Evolutionary conservation across 371 early-diverging fungal genomes (phyloP).

Genomic region (Mortierella sp.): DNA sequence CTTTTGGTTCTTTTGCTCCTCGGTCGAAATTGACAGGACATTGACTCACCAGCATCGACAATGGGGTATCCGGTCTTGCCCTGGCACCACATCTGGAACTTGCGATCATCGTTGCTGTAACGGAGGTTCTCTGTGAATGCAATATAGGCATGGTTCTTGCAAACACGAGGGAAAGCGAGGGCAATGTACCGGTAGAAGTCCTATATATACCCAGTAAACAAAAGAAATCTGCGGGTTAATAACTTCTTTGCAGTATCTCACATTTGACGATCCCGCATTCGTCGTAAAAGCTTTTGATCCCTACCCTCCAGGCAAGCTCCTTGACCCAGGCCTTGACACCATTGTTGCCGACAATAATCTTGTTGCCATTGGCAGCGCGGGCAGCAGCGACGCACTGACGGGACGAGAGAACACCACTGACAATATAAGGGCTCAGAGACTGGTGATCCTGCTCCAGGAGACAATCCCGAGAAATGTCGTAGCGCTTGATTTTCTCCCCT

Average conservation of each 20-base stretch:
- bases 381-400: slow-evolving; percentile 66
- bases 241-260: neutral
- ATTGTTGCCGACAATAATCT: slow-evolving; percentile 63
- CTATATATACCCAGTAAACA: slow-evolving; percentile 12
- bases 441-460: slow-evolving; percentile 41
- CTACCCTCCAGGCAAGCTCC: slow-evolving; percentile 70
- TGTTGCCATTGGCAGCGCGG: slow-evolving; percentile 58
- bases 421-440: slow-evolving; percentile 54
- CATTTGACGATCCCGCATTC: neutral
- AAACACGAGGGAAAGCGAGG: slow-evolving; percentile 70
- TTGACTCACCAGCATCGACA: slow-evolving; percentile 69
- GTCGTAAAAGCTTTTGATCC: neutral
- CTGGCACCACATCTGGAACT: slow-evolving; percentile 70
- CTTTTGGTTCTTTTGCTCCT: neutral
- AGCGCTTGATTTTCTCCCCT: slow-evolving; percentile 28
- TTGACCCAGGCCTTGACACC: slow-evolving; percentile 63
- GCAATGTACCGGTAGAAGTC: slow-evolving; percentile 79
- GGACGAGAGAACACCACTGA: slow-evolving; percentile 64
- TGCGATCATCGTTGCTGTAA: slow-evolving; percentile 58
- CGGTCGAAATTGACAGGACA: neutral
- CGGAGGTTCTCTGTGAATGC: slow-evolving; percentile 58
- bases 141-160: slow-evolving; percentile 70
- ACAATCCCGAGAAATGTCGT: slow-evolving; percentile 47
- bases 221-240: neutral
- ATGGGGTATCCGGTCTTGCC: slow-evolving; percentile 83